Conservation (phyloP, 768 basidiomycete species). For the Cystobasidium tubakii region DNA sequence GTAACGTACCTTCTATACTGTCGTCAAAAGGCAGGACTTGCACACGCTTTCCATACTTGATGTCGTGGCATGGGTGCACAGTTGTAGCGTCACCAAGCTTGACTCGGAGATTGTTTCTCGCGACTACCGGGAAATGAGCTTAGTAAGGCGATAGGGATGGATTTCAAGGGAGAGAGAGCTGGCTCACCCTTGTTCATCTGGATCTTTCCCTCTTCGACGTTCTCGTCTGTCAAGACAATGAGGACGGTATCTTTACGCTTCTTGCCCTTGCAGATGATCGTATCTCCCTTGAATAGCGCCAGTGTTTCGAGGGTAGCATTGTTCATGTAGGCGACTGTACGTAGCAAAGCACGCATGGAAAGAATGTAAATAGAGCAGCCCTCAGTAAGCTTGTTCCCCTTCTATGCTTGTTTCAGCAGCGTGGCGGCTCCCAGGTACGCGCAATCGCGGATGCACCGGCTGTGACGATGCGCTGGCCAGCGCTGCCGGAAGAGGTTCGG, state of each 20-base stretch:
- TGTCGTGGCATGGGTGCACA: conserved; percentile 91
- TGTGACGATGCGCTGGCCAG: background rate
- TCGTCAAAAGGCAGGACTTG: conserved; percentile 97
- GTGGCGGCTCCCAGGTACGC: background rate
- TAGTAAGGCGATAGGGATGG: background rate
- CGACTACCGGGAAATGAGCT: conserved; percentile 56
- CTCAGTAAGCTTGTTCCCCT: background rate
- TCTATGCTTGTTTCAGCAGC: background rate
- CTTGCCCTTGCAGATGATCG: conserved; percentile 71
- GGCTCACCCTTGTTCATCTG: conserved; percentile 80
- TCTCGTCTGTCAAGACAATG: conserved; percentile 89
- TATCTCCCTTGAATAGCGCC: conserved; percentile 91
- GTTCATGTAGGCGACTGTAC: conserved; percentile 80
- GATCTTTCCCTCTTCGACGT: conserved; percentile 95
- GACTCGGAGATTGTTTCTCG: conserved; percentile 96
- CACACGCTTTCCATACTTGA: conserved; percentile 97
- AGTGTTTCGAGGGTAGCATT: conserved; percentile 93
- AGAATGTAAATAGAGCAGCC: background rate
- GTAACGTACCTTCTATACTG: conserved; percentile 72
- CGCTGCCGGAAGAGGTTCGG: background rate
- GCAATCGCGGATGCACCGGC: background rate
- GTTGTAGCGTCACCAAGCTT: conserved; percentile 95
- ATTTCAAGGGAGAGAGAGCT: background rate
- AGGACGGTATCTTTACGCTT: conserved; percentile 88
- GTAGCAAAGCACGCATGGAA: conserved; percentile 12